Percentiles rank a stretch among this genome's conserved stretches.
Conservation (phyloP, 176 grass and related monocot species). For the Puya raimondii region DNA sequence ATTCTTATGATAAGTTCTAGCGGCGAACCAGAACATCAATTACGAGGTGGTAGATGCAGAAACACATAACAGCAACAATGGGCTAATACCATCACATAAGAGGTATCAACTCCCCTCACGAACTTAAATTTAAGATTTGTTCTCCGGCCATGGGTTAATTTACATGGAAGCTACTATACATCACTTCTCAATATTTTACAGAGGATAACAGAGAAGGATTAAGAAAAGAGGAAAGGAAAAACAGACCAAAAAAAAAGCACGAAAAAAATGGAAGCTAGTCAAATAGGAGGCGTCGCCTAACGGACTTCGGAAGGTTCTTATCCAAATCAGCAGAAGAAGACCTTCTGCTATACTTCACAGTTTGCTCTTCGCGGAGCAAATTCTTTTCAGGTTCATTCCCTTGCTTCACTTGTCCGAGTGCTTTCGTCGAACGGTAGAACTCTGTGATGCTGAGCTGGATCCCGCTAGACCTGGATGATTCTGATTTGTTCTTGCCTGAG, state of each 20-base stretch:
- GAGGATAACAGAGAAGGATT: background rate
- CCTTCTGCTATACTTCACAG: conserved; percentile 22
- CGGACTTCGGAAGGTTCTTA: conserved; percentile 40
- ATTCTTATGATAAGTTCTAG: too few species aligned
- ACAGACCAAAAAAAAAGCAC: conserved; percentile 2
- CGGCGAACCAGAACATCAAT: too few species aligned
- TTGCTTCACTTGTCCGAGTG: conserved; percentile 5
- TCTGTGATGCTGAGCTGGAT: conserved; percentile 70
- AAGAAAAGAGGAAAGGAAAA: conserved; percentile 9
- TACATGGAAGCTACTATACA: background rate
- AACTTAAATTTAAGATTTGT: too few species aligned
- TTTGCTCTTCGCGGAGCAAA: conserved; percentile 7
- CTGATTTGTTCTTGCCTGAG: background rate
- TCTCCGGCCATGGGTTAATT: too few species aligned
- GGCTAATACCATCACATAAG: too few species aligned
- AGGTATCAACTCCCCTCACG: too few species aligned
- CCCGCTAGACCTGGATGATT: conserved; percentile 30
- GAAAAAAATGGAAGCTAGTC: conserved; percentile 19
- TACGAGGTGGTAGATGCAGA: too few species aligned
- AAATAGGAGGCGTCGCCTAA: conserved; percentile 54
- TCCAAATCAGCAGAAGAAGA: conserved; percentile 31
- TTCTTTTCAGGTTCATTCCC: conserved; percentile 26
- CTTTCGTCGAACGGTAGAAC: conserved; percentile 67
- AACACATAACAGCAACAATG: too few species aligned
- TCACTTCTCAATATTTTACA: background rate